Conservation (phyloP, 2,329 filamentous ascomycete genomes). For the Fonsecaea pugnacius region DNA sequence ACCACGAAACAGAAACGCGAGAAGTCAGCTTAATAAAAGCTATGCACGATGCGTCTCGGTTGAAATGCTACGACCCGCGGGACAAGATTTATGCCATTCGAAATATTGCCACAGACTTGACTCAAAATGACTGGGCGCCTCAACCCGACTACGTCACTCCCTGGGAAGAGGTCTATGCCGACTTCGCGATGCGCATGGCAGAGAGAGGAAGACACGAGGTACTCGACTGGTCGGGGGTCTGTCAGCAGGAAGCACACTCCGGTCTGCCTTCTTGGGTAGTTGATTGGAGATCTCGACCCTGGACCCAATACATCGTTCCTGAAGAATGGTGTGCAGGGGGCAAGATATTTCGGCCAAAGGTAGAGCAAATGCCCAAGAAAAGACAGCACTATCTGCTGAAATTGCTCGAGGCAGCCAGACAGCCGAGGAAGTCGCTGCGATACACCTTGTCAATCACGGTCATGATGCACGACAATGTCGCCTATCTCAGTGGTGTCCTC, state of each 20-base stretch:
- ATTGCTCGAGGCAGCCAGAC: conserved; percentile 5
- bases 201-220: conserved; percentile 11
- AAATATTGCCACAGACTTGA: conserved; percentile 26
- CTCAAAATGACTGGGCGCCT: conserved; percentile 16
- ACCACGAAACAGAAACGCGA: background rate
- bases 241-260: conserved; percentile 12
- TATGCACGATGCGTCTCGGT: conserved; percentile 16
- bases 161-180: conserved; percentile 24
- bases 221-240: conserved; percentile 19
- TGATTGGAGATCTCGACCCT: conserved; percentile 21
- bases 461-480: conserved; percentile 18
- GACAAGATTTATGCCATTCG: conserved; percentile 28
- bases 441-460: conserved; percentile 16
- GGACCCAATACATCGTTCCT: conserved; percentile 15
- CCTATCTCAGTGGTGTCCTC: conserved; percentile 16
- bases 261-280: conserved; percentile 23
- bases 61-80: conserved; percentile 24
- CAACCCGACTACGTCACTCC: conserved; percentile 23
- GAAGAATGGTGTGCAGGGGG: conserved; percentile 20
- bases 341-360: conserved; percentile 16
- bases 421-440: conserved; percentile 8
- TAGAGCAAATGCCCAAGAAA: conserved; percentile 21
- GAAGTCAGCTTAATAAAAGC: conserved; percentile 5
- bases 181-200: conserved; percentile 21
- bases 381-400: conserved; percentile 10